phyloP scores from a whole-genome alignment of 495 filamentous ascomycete species.

The Penicillium flavigenum region DNA sequence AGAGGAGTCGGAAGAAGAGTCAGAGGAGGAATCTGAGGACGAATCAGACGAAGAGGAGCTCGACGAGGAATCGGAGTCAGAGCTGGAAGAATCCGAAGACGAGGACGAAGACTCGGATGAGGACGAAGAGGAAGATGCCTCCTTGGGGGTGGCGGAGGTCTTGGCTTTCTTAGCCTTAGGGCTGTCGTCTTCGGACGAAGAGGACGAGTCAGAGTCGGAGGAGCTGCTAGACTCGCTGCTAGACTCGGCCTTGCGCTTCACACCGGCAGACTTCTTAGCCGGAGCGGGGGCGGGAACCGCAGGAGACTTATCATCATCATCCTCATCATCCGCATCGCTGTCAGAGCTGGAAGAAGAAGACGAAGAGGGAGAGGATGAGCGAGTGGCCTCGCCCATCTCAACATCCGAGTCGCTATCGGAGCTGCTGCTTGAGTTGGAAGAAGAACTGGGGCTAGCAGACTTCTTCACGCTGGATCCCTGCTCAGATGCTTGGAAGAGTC shows the following conservation, averaged over 20 bases:
- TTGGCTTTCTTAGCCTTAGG: constrained; percentile 46
- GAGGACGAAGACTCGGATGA: constrained; percentile 25
- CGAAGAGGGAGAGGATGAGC: constrained; percentile 42
- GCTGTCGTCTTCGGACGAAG: constrained; percentile 32
- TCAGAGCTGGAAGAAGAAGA: constrained; percentile 55
- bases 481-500: constrained; percentile 52
- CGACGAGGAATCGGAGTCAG: constrained; percentile 24
- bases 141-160: constrained; percentile 15
- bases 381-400: constrained; percentile 56
- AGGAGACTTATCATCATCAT: constrained; percentile 42
- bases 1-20: constrained; percentile 27
- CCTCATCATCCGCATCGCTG: constrained; percentile 61
- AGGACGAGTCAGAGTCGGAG: constrained; percentile 31
- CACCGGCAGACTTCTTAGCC: constrained; percentile 38
- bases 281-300: constrained; percentile 31
- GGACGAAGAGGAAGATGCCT: constrained; percentile 28
- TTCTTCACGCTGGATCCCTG: constrained; percentile 33
- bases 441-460: constrained; percentile 17
- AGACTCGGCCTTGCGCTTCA: constrained; percentile 66
- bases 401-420: constrained; percentile 50
- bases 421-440: constrained; percentile 19
- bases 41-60: constrained; percentile 24
- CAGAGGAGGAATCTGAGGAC: constrained; percentile 36
- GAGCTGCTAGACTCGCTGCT: constrained; percentile 51
- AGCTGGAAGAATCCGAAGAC: constrained; percentile 29